Base-by-base conservation (phyloP, 1,284 basidiomycete species). In the Gastroboletus turbinatus region DNA sequence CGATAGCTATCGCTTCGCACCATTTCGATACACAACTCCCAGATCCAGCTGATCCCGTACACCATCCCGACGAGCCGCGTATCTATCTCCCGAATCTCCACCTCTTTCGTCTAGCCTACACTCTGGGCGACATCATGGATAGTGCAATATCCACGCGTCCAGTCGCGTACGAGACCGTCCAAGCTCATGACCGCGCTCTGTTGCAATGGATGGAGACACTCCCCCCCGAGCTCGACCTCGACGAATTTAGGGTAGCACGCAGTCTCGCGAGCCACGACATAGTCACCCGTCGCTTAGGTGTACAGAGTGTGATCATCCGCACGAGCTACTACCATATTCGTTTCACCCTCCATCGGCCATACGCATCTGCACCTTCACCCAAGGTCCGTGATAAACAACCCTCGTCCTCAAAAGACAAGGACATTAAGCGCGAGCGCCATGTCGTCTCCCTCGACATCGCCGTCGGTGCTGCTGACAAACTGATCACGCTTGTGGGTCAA, bases 71-170 rank as follows among this genome's bases (percentile, higher is more conserved):
- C 2, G 84, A 85, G 5, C 69, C 63, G 5, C 79, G 86, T 10
- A 69, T 88, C 21, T 90, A 84, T 61, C 75, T 85, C 13, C 85
- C 88, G 5, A 88, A 90, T 66, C 78, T 90, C 57, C 84, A 87
- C 5, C 76, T 90, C 30, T 90, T 91, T 72, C 79, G 82, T 27
- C 76, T 92, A 23, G 85, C 86, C n/a, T 84, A 82, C 63, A 83
- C 89, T 60, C 76, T 92, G 2, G 89, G 89, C 10, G 84, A 90
- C 63, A 90, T 92, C 70, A 87, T 92, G 83, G 85, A 91, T 66
- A 85, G 88, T 63, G 88, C 89, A 3, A 82, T 90, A 3, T 90
- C 88, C 39, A 82, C 89, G 58, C 83, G 84, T 25, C 77, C 86
- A 4, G 87, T 91, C 21, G 77, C 85, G 3, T 90, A 91, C 63